Conservation (phyloP, 495 filamentous ascomycete genomes). For the Chaetomium fimeti region DNA sequence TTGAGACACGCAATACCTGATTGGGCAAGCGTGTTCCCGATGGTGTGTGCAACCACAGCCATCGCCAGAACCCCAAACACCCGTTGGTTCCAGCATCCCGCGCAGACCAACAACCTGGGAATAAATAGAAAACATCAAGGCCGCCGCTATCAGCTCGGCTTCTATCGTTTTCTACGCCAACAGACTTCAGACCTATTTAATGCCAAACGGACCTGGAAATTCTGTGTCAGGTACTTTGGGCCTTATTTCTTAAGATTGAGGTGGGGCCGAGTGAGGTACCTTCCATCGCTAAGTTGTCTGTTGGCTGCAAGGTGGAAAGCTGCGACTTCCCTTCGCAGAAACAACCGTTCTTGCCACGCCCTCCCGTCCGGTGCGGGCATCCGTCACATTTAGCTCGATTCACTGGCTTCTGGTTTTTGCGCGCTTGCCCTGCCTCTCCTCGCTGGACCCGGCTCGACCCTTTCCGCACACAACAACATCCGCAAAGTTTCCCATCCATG, state of each 20-base stretch:
- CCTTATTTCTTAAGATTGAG: neutral
- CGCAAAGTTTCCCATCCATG: neutral
- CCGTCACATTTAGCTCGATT: neutral
- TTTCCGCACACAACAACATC: conserved; percentile 6
- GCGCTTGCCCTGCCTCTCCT: neutral
- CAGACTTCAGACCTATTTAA: too few relatives aligned
- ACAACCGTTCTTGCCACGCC: neutral
- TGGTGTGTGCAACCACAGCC: neutral
- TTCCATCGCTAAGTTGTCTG: neutral
- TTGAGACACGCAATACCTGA: neutral
- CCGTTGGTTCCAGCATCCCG: conserved; percentile 5
- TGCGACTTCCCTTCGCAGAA: neutral
- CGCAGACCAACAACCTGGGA: too few relatives aligned
- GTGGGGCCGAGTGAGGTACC: neutral
- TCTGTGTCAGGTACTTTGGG: too few relatives aligned
- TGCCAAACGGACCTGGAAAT: too few relatives aligned
- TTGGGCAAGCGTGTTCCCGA: neutral
- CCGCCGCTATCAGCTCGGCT: neutral
- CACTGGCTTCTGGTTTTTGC: neutral
- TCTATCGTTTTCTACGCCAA: neutral
- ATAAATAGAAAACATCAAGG: neutral
- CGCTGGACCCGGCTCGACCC: neutral
- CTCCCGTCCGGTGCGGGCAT: neutral
- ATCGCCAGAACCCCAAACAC: conserved; percentile 8
- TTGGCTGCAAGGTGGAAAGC: neutral